phyloP scores from a whole-genome alignment of 371 early-diverging fungal genomes.

The Actinomortierella wolfii region DNA sequence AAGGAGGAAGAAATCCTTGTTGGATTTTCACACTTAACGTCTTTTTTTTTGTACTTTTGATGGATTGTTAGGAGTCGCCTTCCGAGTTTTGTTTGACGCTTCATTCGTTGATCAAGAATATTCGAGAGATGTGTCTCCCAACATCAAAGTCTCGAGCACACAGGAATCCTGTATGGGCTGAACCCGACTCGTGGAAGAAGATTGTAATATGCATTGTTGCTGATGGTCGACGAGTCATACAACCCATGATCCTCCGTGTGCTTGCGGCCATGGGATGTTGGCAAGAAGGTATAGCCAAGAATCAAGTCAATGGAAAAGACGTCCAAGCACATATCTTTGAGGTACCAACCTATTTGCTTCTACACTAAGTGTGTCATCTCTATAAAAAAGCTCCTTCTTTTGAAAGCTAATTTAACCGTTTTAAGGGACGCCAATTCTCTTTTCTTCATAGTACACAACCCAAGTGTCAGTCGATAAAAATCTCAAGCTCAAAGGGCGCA shows the following conservation, averaged over 20 bases:
- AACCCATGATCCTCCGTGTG: constrained; percentile 75
- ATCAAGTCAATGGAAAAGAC: constrained; percentile 57
- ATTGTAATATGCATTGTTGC: constrained; percentile 87
- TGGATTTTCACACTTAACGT: neutral
- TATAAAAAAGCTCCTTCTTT: too few species aligned
- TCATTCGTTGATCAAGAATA: constrained; percentile 84
- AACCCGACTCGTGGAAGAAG: constrained; percentile 87
- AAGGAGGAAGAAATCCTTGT: too few species aligned
- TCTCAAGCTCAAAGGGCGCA: constrained; percentile 60
- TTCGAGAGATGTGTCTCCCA: constrained; percentile 47
- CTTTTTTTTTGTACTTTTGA: too few species aligned
- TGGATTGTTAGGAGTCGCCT: constrained; percentile 72
- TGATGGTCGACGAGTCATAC: constrained; percentile 75
- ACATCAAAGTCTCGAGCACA: constrained; percentile 74
- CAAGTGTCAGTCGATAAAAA: constrained; percentile 76
- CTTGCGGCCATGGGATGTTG: constrained; percentile 89
- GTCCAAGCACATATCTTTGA: constrained; percentile 76
- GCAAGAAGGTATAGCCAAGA: constrained; percentile 88
- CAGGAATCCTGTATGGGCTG: constrained; percentile 77
- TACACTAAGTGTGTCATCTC: too few species aligned
- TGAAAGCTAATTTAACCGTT: too few species aligned
- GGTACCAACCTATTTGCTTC: constrained; percentile 13
- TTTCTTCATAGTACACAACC: constrained; percentile 84
- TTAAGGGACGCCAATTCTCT: too few species aligned
- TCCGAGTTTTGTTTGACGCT: constrained; percentile 83